These are phyloP conservation scores for Tolypocladium cylindrosporum DNA, from an alignment of 2,329 filamentous ascomycete genomes.

Conservation along the genomic window DNA sequence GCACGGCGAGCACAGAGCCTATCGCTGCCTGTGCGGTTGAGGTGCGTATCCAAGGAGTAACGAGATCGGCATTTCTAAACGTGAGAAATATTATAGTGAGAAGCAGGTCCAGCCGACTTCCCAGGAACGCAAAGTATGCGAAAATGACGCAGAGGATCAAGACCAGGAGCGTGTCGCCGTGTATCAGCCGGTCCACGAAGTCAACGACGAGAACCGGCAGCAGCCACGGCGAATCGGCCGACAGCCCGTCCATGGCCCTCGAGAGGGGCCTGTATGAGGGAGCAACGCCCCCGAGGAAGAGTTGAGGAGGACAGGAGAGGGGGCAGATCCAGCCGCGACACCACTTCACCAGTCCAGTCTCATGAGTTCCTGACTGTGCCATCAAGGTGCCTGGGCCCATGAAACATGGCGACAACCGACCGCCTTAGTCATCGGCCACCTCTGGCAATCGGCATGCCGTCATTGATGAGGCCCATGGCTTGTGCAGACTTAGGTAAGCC, in stretches of 20 bases:
- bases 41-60: background rate
- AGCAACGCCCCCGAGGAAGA: background rate
- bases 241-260: slow-evolving; percentile 16
- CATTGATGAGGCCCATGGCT: background rate
- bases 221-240: slow-evolving; percentile 13
- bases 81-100: slow-evolving; percentile 3
- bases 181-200: slow-evolving; percentile 7
- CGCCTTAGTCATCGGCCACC: background rate
- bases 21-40: background rate
- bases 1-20: too few relatives aligned
- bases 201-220: slow-evolving; percentile 10
- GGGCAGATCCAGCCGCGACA: background rate
- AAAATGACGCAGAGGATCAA: slow-evolving; percentile 1
- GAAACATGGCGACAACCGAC: background rate
- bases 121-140: slow-evolving; percentile 10
- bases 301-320: slow-evolving; percentile 3
- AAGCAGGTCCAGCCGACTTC: slow-evolving; percentile 11
- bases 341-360: background rate
- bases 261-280: background rate
- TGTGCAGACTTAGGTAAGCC: background rate
- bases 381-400: slow-evolving; percentile 18
- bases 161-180: background rate
- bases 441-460: background rate
- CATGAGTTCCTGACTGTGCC: slow-evolving; percentile 5
- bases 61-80: background rate